Conservation (phyloP, 2,329 filamentous ascomycete genomes). For the Zasmidium cellare region DNA sequence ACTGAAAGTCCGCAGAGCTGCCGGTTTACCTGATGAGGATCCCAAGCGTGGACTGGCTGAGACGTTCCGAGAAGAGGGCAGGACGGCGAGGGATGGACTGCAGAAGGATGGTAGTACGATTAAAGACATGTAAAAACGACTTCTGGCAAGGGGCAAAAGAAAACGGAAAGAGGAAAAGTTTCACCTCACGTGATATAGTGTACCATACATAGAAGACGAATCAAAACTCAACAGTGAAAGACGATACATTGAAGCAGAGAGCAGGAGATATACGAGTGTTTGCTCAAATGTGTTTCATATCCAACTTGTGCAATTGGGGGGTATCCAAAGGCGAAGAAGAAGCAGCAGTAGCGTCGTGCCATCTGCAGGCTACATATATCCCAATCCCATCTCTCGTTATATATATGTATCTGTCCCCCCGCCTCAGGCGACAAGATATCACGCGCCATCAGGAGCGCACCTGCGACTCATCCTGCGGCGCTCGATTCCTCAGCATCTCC, state of each 20-base stretch:
- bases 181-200: not conserved
- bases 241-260: too few species aligned
- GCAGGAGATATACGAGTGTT: too few species aligned
- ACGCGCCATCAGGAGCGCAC: constrained; percentile 11
- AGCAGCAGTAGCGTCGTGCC: too few species aligned
- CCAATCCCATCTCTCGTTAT: not conserved
- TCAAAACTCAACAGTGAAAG: not conserved
- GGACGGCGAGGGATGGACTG: constrained; percentile 52
- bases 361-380: not conserved
- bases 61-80: constrained; percentile 69
- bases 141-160: too few species aligned
- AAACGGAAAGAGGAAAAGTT: not conserved
- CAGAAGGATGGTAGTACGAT: constrained; percentile 64
- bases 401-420: too few species aligned
- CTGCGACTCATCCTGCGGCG: constrained; percentile 16
- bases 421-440: too few species aligned
- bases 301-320: not conserved
- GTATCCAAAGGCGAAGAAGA: not conserved
- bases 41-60: constrained; percentile 74
- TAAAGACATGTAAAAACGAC: constrained; percentile 50
- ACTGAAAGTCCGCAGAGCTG: constrained; percentile 68
- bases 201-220: not conserved
- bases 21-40: constrained; percentile 79
- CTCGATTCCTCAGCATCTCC: constrained; percentile 27
- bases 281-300: too few species aligned